Conservation (phyloP, 768 basidiomycete species). For the Calvatia gigantea region DNA sequence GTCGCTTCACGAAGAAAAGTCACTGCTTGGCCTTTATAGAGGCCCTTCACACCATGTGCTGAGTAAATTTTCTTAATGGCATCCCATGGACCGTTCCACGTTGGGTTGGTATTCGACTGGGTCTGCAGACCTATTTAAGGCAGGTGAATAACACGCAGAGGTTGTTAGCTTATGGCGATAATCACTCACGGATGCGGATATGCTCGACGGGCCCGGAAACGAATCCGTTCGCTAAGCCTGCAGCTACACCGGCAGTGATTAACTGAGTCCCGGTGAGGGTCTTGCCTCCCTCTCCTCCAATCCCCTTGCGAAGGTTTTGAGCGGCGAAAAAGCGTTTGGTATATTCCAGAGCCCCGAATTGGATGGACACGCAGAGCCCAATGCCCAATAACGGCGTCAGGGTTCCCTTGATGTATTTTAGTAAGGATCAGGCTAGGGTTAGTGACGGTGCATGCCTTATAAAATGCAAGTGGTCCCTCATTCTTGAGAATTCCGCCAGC, state of each 20-base stretch:
- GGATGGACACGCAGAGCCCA: slow-evolving; percentile 93
- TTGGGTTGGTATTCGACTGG: slow-evolving; percentile 72
- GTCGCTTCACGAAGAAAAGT: slow-evolving; percentile 82
- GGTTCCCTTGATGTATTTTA: slow-evolving; percentile 59
- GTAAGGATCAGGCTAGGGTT: background rate
- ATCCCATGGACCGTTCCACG: slow-evolving; percentile 83
- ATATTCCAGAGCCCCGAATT: slow-evolving; percentile 88
- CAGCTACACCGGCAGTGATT: slow-evolving; percentile 72
- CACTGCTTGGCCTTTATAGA: slow-evolving; percentile 91
- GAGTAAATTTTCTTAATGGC: slow-evolving; percentile 82
- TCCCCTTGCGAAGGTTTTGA: slow-evolving; percentile 54
- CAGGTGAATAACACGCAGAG: slow-evolving; percentile 4
- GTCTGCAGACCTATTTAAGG: slow-evolving; percentile 75
- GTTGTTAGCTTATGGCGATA: slow-evolving; percentile 2
- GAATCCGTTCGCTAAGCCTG: slow-evolving; percentile 87
- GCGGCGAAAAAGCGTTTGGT: slow-evolving; percentile 75
- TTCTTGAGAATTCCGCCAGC: slow-evolving; percentile 87
- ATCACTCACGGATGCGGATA: slow-evolving; percentile 82
- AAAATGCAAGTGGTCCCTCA: slow-evolving; percentile 92
- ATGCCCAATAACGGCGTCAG: slow-evolving; percentile 88
- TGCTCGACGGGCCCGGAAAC: slow-evolving; percentile 97
- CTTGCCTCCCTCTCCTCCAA: slow-evolving; percentile 64
- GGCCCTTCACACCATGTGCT: slow-evolving; percentile 72
- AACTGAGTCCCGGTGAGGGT: slow-evolving; percentile 62
- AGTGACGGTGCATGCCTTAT: slow-evolving; percentile 59